Evolutionary conservation across 345 rosid species (phyloP), one percentile per base, ranked within the genome.

Genomic region (Melastoma malabathricum): DNA sequence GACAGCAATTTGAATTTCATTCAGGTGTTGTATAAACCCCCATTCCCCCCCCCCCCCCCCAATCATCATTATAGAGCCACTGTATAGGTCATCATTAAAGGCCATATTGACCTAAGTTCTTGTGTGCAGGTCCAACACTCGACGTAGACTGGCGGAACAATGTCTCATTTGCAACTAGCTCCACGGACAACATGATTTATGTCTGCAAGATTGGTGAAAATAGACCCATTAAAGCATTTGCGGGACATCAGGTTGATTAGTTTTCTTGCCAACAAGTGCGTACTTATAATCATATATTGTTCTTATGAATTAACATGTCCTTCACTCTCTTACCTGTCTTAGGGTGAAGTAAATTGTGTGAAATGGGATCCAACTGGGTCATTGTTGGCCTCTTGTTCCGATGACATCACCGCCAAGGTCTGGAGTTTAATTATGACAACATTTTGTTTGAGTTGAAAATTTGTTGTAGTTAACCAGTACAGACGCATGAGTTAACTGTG

Each of bases 111-210:
- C 25, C 2, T 44, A 44, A 53, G 66, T 46, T 20, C 27, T 18
- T 49, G 53, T 51, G 44, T 45, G 56, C 51, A 93, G 99, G 99
- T 54, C 97, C 97, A 46, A 85, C 89, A 23, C 97, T 93, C 75
- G 99, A 93, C 70, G 97, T 93, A 63, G 99, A 93, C 66, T 93
- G 97, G 99, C 90, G 97, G 54, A 88, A 79, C 70, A 85, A 93
- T 74, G 70, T 73, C 53, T 93, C 99, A 39, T 93, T 93, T 63
- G 99, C 97, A 56, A 88, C 99, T 45, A 93, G 99, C 71, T 88
- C 97, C 38, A 83, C 97, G 1, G 97, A 85, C 67, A 67, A 70
- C 64, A 83, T 88, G 92, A 88, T 93, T 64, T 93, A 76, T 72
- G 82, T 93, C 44, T 88, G 99, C 68, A 88, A 81, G 81, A 82